These are phyloP conservation scores for Ceratobasidium sp. DNA, from an alignment of 1,284 basidiomycete genomes.

Conservation along the genomic window DNA sequence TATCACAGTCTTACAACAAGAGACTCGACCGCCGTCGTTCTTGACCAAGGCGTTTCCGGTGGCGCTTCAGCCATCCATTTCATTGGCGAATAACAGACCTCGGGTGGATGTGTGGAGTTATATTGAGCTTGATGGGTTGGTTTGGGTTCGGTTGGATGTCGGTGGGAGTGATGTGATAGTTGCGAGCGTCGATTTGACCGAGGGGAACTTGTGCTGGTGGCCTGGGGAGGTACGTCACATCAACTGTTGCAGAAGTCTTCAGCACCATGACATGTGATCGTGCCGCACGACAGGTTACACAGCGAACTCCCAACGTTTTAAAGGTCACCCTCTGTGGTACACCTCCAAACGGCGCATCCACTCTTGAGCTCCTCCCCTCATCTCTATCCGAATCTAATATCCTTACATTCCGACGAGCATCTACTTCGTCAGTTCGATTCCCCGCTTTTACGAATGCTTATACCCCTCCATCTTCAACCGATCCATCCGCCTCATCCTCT, in stretches of 20 bases:
- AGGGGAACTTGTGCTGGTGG: constrained; percentile 33
- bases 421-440: constrained; percentile 19
- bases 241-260: neutral
- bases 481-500: neutral
- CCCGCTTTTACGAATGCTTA: constrained; percentile 1
- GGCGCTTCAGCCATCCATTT: no score
- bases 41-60: constrained; percentile 16
- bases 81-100: neutral
- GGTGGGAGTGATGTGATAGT: constrained; percentile 2
- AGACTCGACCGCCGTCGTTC: constrained; percentile 23
- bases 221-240: constrained; percentile 27
- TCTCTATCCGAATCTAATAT: constrained; percentile 37
- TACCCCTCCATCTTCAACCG: constrained; percentile 3
- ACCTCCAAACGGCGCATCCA: neutral
- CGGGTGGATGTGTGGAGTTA: constrained; percentile 30
- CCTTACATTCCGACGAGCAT: constrained; percentile 24
- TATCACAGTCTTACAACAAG: neutral
- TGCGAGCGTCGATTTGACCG: constrained; percentile 3
- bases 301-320: constrained; percentile 11
- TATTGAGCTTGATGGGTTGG: constrained; percentile 11
- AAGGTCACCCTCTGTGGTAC: constrained; percentile 11
- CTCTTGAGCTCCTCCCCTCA: constrained; percentile 12
- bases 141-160: constrained; percentile 22
- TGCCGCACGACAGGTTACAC: constrained; percentile 14
- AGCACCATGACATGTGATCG: no score